A percentile compares a stretch with the other conserved stretches of the same genome.
Conservation (phyloP, 2,329 filamentous ascomycete genomes). For the Drechslerella stenobrocha region DNA sequence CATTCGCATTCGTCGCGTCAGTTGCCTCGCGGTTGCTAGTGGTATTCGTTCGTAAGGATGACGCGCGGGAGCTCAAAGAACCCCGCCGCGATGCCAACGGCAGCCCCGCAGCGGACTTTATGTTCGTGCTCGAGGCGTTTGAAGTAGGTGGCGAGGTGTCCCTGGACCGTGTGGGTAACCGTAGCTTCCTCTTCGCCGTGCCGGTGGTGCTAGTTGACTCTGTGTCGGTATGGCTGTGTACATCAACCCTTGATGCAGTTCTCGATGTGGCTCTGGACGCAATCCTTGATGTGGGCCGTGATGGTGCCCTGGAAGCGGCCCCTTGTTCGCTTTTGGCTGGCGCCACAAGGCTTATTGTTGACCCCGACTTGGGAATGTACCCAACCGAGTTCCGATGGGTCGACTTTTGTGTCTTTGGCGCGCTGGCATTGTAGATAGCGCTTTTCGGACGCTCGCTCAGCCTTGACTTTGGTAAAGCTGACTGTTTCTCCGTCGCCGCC, state of each 20-base stretch:
- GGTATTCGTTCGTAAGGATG: conserved; percentile 8
- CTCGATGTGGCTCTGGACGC: conserved; percentile 19
- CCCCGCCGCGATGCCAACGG: conserved; percentile 24
- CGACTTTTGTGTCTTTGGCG: conserved; percentile 24
- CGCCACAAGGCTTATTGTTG: conserved; percentile 14
- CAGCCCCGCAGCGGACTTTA: conserved; percentile 5
- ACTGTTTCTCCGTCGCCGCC: conserved; percentile 8
- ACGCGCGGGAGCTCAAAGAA: conserved; percentile 19
- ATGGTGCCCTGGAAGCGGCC: conserved; percentile 22
- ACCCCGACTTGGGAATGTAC: conserved; percentile 17
- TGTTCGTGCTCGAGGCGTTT: conserved; percentile 26
- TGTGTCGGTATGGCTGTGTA: conserved; percentile 21
- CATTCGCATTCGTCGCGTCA: conserved; percentile 40
- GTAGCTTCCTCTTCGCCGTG: conserved; percentile 29
- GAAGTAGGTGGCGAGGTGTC: conserved; percentile 36
- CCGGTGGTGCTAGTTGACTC: conserved; percentile 27
- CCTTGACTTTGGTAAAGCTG: conserved; percentile 8
- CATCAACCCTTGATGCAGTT: conserved; percentile 20
- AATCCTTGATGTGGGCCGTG: conserved; percentile 5
- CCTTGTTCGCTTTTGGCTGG: neutral
- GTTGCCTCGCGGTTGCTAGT: conserved; percentile 22
- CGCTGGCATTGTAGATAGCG: conserved; percentile 35
- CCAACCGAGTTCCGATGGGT: conserved; percentile 35
- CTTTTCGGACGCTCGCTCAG: conserved; percentile 43
- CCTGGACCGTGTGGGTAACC: conserved; percentile 26